Evolutionary conservation across 176 grass and related monocot genomes (phyloP), one percentile per base, ranked within the genome.

Genomic region (Chrysopogon serrulatus): DNA sequence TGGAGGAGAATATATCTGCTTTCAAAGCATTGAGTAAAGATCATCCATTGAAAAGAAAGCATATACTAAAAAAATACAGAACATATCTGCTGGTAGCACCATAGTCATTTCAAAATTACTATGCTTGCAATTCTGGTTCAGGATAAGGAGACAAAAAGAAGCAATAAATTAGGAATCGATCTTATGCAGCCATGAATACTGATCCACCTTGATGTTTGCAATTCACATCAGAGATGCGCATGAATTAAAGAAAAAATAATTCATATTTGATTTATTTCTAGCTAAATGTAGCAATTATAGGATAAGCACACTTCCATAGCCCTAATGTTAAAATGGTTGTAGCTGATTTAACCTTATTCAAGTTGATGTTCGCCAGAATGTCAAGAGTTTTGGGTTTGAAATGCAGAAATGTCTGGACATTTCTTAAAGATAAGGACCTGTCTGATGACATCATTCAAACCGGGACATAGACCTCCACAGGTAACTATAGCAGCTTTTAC

Each of bases 401-500:
- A 77, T 30, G 18, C n/a, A 59, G 39, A 82, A 69, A 37, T 61
- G 62, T 69, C 14, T 73, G 79, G 74, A 82, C 30, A 76, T 23
- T 57, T 31, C 35, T 75, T 67, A 24, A 81, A 81, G 54, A 57
- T 35, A 82, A 65, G 45, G 37, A 97, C 94, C 91, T 97, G 94
- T 85, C 94, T 87, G 69, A 93, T 94, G 87, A 93, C 94, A 94
- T 97, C 94, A 84, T 97, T 97, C 78, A 97, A 88, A 86, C 94
- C 94, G 74, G 94, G 94, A 68, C 94, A 97, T 33, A 97, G 94
- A 23, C 94, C 94, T 73, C 94, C 94, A 83, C 91, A 97, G 65
- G 87, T 97, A 89, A 97, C 94, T 65, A 97, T 97, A 80, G 89
- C 94, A 69, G 94, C 94, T 87, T 97, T 97, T 88, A 97, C 94